Conservation (phyloP, 495 filamentous ascomycete species). For the Aspergillus taichungensis region DNA sequence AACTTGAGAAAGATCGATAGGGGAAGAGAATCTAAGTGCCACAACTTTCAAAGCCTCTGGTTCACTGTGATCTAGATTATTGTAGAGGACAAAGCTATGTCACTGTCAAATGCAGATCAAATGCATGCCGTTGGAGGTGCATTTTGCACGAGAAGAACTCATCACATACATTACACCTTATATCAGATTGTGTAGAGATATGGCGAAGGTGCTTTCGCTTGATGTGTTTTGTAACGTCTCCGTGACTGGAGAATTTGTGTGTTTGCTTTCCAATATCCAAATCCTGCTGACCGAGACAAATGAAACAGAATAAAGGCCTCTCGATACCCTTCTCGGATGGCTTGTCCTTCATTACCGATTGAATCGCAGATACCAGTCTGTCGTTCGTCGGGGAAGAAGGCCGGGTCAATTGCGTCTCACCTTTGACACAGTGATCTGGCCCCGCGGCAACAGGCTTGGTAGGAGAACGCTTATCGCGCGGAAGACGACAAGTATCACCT, state of each 20-base stretch:
- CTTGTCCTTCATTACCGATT: slow-evolving; percentile 20
- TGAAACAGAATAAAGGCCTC: slow-evolving; percentile 30
- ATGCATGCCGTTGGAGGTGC: slow-evolving; percentile 14
- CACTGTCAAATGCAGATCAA: slow-evolving; percentile 13
- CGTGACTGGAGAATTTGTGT: slow-evolving; percentile 20
- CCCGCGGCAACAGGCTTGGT: slow-evolving; percentile 4
- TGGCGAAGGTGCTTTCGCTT: slow-evolving; percentile 29
- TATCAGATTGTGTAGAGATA: slow-evolving; percentile 10
- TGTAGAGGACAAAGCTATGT: no score
- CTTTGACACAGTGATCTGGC: slow-evolving; percentile 1
- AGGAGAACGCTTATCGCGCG: slow-evolving; percentile 15
- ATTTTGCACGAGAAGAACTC: slow-evolving; percentile 11
- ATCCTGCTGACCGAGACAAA: slow-evolving; percentile 26
- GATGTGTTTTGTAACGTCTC: slow-evolving; percentile 34
- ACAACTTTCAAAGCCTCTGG: no score
- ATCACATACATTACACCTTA: slow-evolving; percentile 14
- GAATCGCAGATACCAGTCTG: slow-evolving; percentile 14
- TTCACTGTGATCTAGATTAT: no score
- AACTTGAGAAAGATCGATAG: no score
- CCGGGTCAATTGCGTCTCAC: slow-evolving; percentile 8
- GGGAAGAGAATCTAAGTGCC: no score
- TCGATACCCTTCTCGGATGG: slow-evolving; percentile 21
- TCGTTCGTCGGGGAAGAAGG: slow-evolving; percentile 9
- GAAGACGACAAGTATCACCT: slow-evolving; percentile 15
- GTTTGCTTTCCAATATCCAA: slow-evolving; percentile 19